Evolutionary conservation across 228 moss, liverwort and hornwort species (phyloP).

Genomic region (Sphagnum magellanicum): DNA sequence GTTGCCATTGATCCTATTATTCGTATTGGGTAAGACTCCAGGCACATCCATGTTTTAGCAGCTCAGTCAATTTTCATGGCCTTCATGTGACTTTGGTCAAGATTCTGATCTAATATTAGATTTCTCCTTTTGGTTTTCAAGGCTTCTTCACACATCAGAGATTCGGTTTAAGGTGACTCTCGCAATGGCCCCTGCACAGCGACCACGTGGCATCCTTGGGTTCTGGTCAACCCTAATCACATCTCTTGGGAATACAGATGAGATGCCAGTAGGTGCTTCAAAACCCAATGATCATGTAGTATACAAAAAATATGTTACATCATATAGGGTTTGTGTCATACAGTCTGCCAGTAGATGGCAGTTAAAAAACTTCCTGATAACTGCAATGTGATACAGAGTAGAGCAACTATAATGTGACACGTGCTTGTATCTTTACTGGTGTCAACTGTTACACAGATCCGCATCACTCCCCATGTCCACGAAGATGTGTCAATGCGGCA

Average conservation of each 20-base stretch:
- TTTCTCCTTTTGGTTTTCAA: slow-evolving; percentile 14
- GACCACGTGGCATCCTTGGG: slow-evolving; percentile 89
- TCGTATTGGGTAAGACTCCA: slow-evolving; percentile 58
- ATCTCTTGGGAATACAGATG: slow-evolving; percentile 87
- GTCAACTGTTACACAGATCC: slow-evolving; percentile 33
- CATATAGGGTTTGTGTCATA: too few species aligned
- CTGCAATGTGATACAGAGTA: too few species aligned
- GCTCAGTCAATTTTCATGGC: neutral
- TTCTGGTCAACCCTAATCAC: slow-evolving; percentile 91
- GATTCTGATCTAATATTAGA: neutral
- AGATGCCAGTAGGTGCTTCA: slow-evolving; percentile 67
- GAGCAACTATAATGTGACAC: too few species aligned
- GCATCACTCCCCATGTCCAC: slow-evolving; percentile 72
- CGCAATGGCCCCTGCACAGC: slow-evolving; percentile 90
- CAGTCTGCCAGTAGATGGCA: too few species aligned
- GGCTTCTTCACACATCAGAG: slow-evolving; percentile 78
- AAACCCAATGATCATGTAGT: neutral
- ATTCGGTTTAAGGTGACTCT: slow-evolving; percentile 79
- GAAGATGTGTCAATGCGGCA: slow-evolving; percentile 84
- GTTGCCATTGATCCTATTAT: slow-evolving; percentile 89
- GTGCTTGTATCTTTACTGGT: too few species aligned
- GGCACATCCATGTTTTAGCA: too few species aligned
- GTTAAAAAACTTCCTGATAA: too few species aligned
- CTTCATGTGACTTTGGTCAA: neutral
- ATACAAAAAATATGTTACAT: too few species aligned